Evolutionary conservation across 257 asterid genomes (phyloP), one percentile per base, ranked within the genome.

Genomic region (Leonotis leonurus): DNA sequence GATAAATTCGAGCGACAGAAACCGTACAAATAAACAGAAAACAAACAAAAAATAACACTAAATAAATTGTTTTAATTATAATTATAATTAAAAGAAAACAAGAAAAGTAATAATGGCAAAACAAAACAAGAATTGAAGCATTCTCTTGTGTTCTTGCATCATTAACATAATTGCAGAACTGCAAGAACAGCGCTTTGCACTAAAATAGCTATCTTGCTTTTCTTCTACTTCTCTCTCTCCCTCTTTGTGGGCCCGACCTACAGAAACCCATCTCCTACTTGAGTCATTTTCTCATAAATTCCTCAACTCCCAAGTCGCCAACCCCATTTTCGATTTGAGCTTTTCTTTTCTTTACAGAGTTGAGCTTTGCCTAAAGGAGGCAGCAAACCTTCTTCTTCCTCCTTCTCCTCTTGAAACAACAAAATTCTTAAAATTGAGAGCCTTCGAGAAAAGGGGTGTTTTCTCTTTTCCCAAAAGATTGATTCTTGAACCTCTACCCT

Each of bases 211-310:
- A 18, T 62, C 62, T 78, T 84, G 90, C 88, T 78, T 82, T 73
- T 70, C 78, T 72, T 77, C 78, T 70, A 53, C 82, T 70, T 5
- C 79, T 69, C 20, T 10, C n/a, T 56, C 30, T 9, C 11, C 56
- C n/a, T 6, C 58, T 7, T 11, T 3, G 69, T 67, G 73, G 90
- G 84, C 52, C 85, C 88, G 70, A 32, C 21, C 25, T 13, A 62
- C 75, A 64, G 33, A 0, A 50, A 55, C 66, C 60, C 68, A 39
- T 69, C 69, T 65, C 72, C 74, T 59, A 68, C 75, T 70, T 72
- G 27, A 12, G 78, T 80, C 89, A 62, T 32, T 70, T 69, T 77
- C 90, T 78, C 85, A 78, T 81, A 80, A 80, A 78, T 84, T 75
- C 87, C 74, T 74, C 87, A 75, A 77, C 85, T 52, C 62, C 73